Base-by-base conservation (phyloP, 2,329 filamentous ascomycete genomes). In the Calonectria ilicicola region DNA sequence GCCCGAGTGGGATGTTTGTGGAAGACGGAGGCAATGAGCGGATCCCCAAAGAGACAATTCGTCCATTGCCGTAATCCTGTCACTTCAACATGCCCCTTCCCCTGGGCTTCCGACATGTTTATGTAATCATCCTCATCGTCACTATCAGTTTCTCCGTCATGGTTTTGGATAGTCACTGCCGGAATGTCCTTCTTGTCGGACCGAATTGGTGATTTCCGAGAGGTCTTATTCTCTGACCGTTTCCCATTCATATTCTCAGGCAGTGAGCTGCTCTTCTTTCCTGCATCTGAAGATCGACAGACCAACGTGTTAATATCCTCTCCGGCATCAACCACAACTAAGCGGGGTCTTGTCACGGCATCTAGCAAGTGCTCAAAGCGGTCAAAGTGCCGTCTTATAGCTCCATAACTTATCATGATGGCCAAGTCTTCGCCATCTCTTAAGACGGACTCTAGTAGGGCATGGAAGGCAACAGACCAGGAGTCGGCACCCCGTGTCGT, bases 391-490 rank as follows among this genome's bases (percentile, higher is more conserved):
- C 82, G 81, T 62, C 91, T 85, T 3, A 93, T 87, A 5, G 85
- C 81, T 27, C 87, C 84, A 75, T 93, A 93, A 5, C 87, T 87
- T n/a, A 93, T 82, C 27, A 87, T 86, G 4, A 93, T 85, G 1
- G 87, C 85, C 83, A 90, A 86, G 74, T 92, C 91, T 79, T 93
- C 91, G 0, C 87, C 90, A 74, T 93, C 91, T 12, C 90, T 84
- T 21, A 93, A 80, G 3, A 90, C 83, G 0, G 85, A 85, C 74
- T 93, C 91, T 10, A 92, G 79, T 67, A 93, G 81, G 3, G 85
- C 83, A 46, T 89, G 86, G 67, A 93, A 93, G 0, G 90, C 89
- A 38, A 86, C 83, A 1, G 86, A 86, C 91, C 91, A 93, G 2
- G 85, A 87, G 7, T 80, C 80, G 15, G 78, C 76, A 7, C 78